Evolutionary conservation across 139 green algal genomes (phyloP).

Genomic region (Dunaliella primolecta): DNA sequence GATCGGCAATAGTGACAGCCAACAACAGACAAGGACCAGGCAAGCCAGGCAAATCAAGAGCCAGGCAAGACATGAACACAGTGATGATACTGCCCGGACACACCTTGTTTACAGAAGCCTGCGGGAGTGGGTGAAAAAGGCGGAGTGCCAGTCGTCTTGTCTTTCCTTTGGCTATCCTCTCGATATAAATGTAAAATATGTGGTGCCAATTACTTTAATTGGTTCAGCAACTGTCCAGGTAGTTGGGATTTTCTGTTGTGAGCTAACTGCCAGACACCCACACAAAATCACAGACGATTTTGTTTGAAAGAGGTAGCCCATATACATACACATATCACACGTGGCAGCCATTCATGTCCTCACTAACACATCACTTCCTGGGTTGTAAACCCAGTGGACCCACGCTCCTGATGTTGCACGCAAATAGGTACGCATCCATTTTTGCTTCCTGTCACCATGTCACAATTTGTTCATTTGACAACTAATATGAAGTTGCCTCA

Average conservation of each 20-base stretch:
- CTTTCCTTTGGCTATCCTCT: no score
- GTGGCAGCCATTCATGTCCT: not conserved
- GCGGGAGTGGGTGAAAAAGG: no score
- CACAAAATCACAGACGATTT: not conserved
- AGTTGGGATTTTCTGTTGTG: not conserved
- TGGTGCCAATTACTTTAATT: not conserved
- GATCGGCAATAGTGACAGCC: no score
- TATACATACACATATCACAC: not conserved
- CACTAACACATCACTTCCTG: conserved; percentile 21
- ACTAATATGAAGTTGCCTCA: not conserved
- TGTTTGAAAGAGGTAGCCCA: not conserved
- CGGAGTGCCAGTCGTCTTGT: no score
- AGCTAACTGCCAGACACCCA: not conserved
- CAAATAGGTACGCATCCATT: conserved; percentile 29
- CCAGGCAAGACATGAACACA: no score
- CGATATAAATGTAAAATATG: not conserved
- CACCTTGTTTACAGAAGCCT: no score
- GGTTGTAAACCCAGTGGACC: conserved; percentile 29
- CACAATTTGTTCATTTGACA: conserved; percentile 12
- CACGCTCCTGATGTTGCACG: conserved; percentile 28
- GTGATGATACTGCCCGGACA: no score
- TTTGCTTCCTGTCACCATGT: conserved; percentile 17
- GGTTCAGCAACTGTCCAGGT: not conserved
- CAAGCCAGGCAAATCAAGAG: no score
- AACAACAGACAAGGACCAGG: no score